phyloP scores from a whole-genome alignment of 352 stramenopile species.

The Peronospora destructor region DNA sequence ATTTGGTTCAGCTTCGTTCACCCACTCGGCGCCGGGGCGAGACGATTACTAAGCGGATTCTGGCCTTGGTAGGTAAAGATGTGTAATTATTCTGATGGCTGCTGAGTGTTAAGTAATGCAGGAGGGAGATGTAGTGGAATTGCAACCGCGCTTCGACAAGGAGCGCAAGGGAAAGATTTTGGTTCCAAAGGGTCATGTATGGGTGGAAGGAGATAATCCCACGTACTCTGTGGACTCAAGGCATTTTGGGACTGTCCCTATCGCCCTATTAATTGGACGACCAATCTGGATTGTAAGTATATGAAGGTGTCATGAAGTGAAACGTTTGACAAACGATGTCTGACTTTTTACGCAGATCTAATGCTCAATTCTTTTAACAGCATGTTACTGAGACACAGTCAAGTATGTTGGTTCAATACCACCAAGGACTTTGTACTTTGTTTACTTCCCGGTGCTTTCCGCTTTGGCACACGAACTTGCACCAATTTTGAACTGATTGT shows the following conservation, averaged over 20 bases:
- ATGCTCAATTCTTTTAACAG: neutral
- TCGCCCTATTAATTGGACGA: constrained; percentile 78
- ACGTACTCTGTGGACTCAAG: constrained; percentile 91
- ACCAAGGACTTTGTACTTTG: constrained; percentile 1
- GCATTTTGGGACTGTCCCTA: constrained; percentile 89
- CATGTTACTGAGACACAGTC: neutral
- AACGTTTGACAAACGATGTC: neutral
- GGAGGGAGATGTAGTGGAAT: constrained; percentile 75
- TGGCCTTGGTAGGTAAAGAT: constrained; percentile 49
- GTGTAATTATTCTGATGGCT: neutral
- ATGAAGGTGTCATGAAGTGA: neutral
- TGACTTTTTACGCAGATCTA: constrained; percentile 20
- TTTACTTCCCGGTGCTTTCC: neutral
- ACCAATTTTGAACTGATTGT: neutral
- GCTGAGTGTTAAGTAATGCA: constrained; percentile 14
- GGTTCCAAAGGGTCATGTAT: constrained; percentile 91
- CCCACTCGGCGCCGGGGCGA: constrained; percentile 63
- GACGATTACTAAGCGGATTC: constrained; percentile 84
- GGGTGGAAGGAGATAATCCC: constrained; percentile 95
- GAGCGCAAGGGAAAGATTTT: constrained; percentile 46
- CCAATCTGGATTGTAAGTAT: constrained; percentile 54
- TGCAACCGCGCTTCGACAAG: constrained; percentile 66
- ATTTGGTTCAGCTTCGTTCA: constrained; percentile 80
- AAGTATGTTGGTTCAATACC: neutral
- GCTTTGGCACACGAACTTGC: neutral